Evolutionary conservation across 768 basidiomycete species (phyloP).

Genomic region (Naganishia friedmannii): DNA sequence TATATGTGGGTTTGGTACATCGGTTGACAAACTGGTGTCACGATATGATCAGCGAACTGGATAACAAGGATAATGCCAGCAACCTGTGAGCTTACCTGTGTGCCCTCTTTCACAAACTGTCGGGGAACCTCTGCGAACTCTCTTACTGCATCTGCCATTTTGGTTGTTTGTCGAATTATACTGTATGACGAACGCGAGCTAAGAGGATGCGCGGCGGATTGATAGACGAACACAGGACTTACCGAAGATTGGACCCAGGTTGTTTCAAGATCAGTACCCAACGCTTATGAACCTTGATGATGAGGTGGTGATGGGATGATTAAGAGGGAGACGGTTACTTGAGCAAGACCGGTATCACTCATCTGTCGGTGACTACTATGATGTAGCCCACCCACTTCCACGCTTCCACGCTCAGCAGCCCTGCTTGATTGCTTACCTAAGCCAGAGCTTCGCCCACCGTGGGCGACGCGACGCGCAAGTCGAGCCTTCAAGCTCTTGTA

Average conservation of each 20-base stretch:
- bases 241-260: no score
- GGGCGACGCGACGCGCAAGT: background rate
- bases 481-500: background rate
- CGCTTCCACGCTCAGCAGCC: background rate
- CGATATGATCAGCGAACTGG: background rate
- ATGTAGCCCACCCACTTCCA: background rate
- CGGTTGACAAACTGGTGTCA: constrained; percentile 78
- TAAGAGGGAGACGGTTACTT: background rate
- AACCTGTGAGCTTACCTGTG: constrained; percentile 63
- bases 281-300: no score
- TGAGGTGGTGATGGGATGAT: no score
- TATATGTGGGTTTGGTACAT: constrained; percentile 95
- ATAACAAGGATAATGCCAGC: background rate
- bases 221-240: no score
- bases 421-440: background rate
- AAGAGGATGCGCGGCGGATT: background rate
- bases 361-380: background rate
- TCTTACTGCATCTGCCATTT: constrained; percentile 59
- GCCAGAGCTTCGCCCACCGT: background rate
- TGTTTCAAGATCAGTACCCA: no score
- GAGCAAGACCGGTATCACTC: background rate
- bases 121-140: constrained; percentile 89
- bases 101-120: constrained; percentile 87
- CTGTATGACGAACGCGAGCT: background rate
- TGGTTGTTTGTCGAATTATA: background rate